Base-by-base conservation (phyloP, 768 basidiomycete genomes). In the Agrocybe praecox region DNA sequence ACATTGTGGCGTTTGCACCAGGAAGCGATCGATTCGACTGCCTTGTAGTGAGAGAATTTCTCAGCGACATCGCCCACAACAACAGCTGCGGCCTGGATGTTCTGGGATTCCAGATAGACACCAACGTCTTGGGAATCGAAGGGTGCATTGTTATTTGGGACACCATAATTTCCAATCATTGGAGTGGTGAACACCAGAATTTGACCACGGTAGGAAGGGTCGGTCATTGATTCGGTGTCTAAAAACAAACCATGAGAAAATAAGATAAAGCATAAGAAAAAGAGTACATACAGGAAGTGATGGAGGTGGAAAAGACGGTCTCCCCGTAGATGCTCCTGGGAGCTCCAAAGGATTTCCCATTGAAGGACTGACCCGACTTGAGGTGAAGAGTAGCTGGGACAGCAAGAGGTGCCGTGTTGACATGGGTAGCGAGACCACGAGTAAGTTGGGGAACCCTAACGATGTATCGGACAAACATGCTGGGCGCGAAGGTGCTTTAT, bases 161-260 rank as follows among this genome's bases (percentile, higher is more conserved):
- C 94, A 52, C 97, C 97, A 67, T 99, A 99, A 73, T 99, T 99
- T 40, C 97, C 97, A 62, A 99, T 97, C 74, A 99, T 85, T 10
- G 97, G 97, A 0, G 96, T 90, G 44, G 97, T 99, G 78, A 99
- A 99, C 55, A 99, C 97, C 61, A 99, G 85, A 68, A 99, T 96
- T 74, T 99, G 97, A 49, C 94, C 90, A 32, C 94, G 91, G 74
- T 99, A 98, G 8, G 97, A 98, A 7, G 97, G 97, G 72, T 99
- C 97, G 34, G 97, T 99, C 97, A 99, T 98, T 8, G 94, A 97
- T 75, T 99, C 97, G 46, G 96, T 98, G 72, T 99, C 95, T 96
- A 57, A 60, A 34, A 52, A 47, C 5, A 10, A 24, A 45, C 44
- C 43, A 60, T 54, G 52, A 60, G 48, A 59, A 62, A 22, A 29